A percentile compares a stretch with the other conserved stretches of the same genome.
Conservation (phyloP, 192 early-diverging fungal genomes). For the Coemansia sp. region DNA sequence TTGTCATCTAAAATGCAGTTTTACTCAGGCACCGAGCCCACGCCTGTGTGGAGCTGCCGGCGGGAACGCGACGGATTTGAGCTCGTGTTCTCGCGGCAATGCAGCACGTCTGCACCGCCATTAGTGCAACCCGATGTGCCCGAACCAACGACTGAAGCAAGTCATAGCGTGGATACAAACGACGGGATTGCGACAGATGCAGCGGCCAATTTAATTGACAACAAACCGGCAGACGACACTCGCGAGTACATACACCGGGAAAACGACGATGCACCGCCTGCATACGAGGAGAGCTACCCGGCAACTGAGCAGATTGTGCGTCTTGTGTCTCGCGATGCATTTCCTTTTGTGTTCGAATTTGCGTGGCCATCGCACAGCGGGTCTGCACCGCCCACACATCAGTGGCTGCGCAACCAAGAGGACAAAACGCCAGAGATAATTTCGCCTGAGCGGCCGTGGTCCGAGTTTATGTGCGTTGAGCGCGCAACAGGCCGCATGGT, state of each 20-base stretch:
- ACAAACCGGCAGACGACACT: slow-evolving; percentile 20
- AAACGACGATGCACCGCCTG: slow-evolving; percentile 31
- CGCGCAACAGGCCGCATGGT: slow-evolving; percentile 20
- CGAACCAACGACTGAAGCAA: too few species aligned
- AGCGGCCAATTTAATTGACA: slow-evolving; percentile 16
- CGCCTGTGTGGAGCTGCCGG: slow-evolving; percentile 23
- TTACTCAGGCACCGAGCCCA: neutral
- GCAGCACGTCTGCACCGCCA: neutral
- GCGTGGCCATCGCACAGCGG: neutral
- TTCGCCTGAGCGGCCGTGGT: slow-evolving; percentile 12
- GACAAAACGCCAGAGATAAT: slow-evolving; percentile 15
- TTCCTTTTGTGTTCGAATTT: slow-evolving; percentile 38
- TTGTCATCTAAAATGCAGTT: slow-evolving; percentile 10
- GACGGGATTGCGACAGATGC: slow-evolving; percentile 9
- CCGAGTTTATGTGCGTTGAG: slow-evolving; percentile 39
- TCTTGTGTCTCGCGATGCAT: slow-evolving; percentile 12
- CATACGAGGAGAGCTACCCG: slow-evolving; percentile 36
- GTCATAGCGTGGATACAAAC: neutral
- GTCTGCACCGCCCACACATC: neutral
- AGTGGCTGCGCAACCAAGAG: slow-evolving; percentile 34
- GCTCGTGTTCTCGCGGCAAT: slow-evolving; percentile 32
- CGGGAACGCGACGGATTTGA: slow-evolving; percentile 27
- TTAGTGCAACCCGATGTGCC: neutral
- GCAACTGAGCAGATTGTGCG: slow-evolving; percentile 3
- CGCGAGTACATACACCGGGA: slow-evolving; percentile 25